phyloP scores from a whole-genome alignment of 2,329 filamentous ascomycete species.

The Calonectria multiphialidica region DNA sequence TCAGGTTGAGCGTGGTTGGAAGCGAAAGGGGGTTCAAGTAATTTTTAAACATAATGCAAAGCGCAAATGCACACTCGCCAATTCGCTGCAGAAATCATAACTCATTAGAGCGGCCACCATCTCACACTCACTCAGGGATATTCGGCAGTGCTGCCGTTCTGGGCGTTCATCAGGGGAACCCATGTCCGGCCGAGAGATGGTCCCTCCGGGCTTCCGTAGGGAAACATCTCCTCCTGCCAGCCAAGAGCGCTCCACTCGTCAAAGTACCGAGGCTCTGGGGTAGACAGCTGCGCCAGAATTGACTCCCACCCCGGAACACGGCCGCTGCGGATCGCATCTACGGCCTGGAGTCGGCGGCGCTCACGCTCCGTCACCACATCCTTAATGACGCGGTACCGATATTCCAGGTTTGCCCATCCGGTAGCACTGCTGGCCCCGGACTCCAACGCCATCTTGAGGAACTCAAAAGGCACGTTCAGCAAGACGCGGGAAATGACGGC shows the following conservation, averaged over 20 bases:
- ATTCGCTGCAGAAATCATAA: conserved; percentile 30
- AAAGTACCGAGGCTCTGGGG: conserved; percentile 52
- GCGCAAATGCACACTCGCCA: conserved; percentile 36
- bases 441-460: conserved; percentile 75
- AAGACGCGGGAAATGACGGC: conserved; percentile 74
- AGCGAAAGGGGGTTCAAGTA: conserved; percentile 22
- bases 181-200: conserved; percentile 59
- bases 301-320: conserved; percentile 49
- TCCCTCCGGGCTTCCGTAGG: conserved; percentile 54
- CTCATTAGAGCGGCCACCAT: conserved; percentile 24
- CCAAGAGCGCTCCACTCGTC: conserved; percentile 61
- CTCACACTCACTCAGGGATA: conserved; percentile 45
- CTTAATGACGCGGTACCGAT: conserved; percentile 61
- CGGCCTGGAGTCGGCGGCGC: conserved; percentile 60
- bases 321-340: conserved; percentile 57
- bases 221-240: conserved; percentile 60
- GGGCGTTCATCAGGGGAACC: conserved; percentile 51
- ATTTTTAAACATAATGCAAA: conserved; percentile 35
- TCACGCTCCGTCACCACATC: conserved; percentile 70
- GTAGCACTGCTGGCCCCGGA: conserved; percentile 65
- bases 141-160: conserved; percentile 38
- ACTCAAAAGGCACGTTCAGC: conserved; percentile 76
- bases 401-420: conserved; percentile 62
- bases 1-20: conserved; percentile 15
- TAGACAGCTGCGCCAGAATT: conserved; percentile 53